Conservation (phyloP, 2,329 filamentous ascomycete species). For the Pseudocercospora musae region DNA sequence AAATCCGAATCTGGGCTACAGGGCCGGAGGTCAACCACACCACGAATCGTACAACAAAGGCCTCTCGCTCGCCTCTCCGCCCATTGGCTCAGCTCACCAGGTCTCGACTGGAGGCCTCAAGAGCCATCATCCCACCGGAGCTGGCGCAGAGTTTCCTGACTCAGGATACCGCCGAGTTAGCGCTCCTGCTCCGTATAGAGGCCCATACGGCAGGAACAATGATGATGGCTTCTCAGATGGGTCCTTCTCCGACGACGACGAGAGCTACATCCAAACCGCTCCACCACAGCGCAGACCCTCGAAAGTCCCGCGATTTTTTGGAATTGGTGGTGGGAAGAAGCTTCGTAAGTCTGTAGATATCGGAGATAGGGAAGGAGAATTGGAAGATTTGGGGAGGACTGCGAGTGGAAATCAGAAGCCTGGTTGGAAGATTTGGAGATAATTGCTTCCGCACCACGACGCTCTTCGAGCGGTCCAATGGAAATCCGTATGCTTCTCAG, state of each 20-base stretch:
- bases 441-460: background rate
- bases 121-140: background rate
- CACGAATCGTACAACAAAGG: slow-evolving; percentile 21
- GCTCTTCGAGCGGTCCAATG: too few species aligned
- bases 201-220: slow-evolving; percentile 10
- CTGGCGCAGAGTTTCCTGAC: slow-evolving; percentile 14
- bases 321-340: slow-evolving; percentile 21
- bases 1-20: slow-evolving; percentile 8
- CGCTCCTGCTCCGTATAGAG: slow-evolving; percentile 10
- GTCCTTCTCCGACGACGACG: slow-evolving; percentile 26
- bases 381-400: slow-evolving; percentile 15
- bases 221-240: slow-evolving; percentile 23
- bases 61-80: slow-evolving; percentile 25
- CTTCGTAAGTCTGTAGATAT: background rate
- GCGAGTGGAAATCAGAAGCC: slow-evolving; percentile 36
- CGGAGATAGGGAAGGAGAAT: slow-evolving; percentile 15
- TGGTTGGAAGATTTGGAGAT: slow-evolving; percentile 30
- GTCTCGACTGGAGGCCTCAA: slow-evolving; percentile 5
- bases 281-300: slow-evolving; percentile 25
- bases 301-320: slow-evolving; percentile 35
- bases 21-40: background rate
- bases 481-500: too few species aligned
- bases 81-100: slow-evolving; percentile 20
- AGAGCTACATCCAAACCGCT: slow-evolving; percentile 22
- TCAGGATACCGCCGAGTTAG: slow-evolving; percentile 17